Evolutionary conservation across 495 filamentous ascomycete genomes (phyloP).

Genomic region (Penicillium lividum): DNA sequence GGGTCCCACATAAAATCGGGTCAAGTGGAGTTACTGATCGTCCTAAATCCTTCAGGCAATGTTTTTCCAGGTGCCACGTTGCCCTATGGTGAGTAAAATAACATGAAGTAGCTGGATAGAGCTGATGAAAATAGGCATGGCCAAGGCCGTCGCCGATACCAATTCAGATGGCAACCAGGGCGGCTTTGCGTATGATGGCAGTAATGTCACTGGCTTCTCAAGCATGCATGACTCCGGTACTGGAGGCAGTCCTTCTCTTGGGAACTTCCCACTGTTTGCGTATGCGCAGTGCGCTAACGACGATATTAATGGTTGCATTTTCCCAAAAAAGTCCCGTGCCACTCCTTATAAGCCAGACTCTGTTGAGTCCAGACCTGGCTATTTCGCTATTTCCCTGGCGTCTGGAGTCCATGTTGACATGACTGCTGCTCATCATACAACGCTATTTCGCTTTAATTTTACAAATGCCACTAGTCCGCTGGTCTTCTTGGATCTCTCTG

Average conservation of each 20-base stretch:
- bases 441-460: conserved; percentile 67
- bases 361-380: conserved; percentile 67
- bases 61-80: conserved; percentile 76
- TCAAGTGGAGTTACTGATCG: neutral
- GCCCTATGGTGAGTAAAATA: conserved; percentile 48
- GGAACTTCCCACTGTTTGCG: conserved; percentile 75
- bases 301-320: conserved; percentile 66
- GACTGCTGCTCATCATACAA: conserved; percentile 62
- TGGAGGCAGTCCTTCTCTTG: conserved; percentile 70
- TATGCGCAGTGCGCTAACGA: conserved; percentile 62
- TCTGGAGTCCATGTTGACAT: conserved; percentile 63
- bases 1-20: too few species aligned
- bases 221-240: conserved; percentile 76
- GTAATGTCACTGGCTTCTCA: conserved; percentile 69
- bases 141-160: conserved; percentile 77
- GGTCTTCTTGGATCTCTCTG: conserved; percentile 67
- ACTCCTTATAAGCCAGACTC: conserved; percentile 49
- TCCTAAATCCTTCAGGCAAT: conserved; percentile 40
- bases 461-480: conserved; percentile 52
- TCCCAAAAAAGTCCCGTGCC: conserved; percentile 56
- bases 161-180: conserved; percentile 66
- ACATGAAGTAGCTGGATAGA: too few species aligned
- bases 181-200: conserved; percentile 69
- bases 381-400: conserved; percentile 64
- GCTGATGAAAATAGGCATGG: conserved; percentile 47